Conservation (phyloP, 2,329 filamentous ascomycete species). For the Leptographium procerum region DNA sequence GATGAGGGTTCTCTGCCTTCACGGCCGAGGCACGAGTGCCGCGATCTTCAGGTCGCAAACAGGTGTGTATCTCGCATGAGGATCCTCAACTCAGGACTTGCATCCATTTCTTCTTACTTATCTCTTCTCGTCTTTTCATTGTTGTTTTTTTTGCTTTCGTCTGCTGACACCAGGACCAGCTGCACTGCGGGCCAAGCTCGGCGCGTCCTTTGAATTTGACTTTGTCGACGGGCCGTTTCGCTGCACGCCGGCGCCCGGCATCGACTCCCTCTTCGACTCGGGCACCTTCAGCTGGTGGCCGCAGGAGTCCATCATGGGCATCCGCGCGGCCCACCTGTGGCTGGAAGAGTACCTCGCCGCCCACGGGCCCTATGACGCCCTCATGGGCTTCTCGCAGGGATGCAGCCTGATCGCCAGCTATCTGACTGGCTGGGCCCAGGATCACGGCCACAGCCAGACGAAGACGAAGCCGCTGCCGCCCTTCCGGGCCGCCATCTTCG, state of each 20-base stretch:
- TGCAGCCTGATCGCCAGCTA: constrained; percentile 27
- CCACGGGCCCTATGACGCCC: constrained; percentile 23
- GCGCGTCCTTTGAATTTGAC: constrained; percentile 19
- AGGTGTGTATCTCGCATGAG: constrained; percentile 11
- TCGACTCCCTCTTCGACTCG: constrained; percentile 20
- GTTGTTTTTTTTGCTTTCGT: background rate
- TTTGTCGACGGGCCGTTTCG: constrained; percentile 24
- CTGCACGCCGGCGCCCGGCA: constrained; percentile 20
- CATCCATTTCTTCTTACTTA: no score
- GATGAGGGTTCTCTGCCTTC: constrained; percentile 25
- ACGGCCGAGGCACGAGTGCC: constrained; percentile 26
- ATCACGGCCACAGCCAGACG: constrained; percentile 14
- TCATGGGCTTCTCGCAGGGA: constrained; percentile 27
- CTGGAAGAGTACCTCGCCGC: constrained; percentile 21
- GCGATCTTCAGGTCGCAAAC: constrained; percentile 25
- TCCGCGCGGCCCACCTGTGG: constrained; percentile 23
- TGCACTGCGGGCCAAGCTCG: constrained; percentile 23
- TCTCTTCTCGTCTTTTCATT: no score
- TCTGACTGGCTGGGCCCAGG: constrained; percentile 25
- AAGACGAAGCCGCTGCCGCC: constrained; percentile 14
- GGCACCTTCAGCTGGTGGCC: constrained; percentile 21
- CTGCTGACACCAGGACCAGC: constrained; percentile 12
- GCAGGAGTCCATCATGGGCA: constrained; percentile 16
- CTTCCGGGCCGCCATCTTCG: constrained; percentile 28
- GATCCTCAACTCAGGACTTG: no score